Percentiles rank a stretch among this genome's conserved stretches.
phyloP scores from a whole-genome alignment of 805 yeast genomes.

The Myxozyma melibiosi region DNA sequence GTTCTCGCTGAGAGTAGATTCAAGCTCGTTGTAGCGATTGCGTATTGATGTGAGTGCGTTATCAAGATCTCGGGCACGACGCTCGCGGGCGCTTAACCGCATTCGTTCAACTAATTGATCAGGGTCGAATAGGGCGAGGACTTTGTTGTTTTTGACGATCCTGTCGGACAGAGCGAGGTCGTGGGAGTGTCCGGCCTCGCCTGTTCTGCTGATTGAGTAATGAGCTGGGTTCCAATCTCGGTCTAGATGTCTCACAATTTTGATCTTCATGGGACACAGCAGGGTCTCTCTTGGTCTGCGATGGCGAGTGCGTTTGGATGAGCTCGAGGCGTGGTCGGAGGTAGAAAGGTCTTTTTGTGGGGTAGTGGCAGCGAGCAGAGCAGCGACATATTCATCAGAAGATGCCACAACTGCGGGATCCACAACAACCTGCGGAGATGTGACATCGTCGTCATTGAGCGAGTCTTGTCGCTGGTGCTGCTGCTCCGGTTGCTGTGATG shows the following conservation, averaged over 20 bases:
- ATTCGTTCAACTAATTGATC: conserved; percentile 10
- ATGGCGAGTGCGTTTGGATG: conserved; percentile 16
- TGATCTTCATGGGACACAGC: conserved; percentile 21
- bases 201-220: conserved; percentile 16
- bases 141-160: conserved; percentile 22
- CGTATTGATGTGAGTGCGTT: conserved; percentile 1
- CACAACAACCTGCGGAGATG: background rate
- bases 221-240: conserved; percentile 18
- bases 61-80: conserved; percentile 21
- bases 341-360: background rate
- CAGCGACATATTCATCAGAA: conserved; percentile 10
- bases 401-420: conserved; percentile 12
- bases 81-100: conserved; percentile 18
- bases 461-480: background rate
- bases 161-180: conserved; percentile 22
- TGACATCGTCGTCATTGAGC: background rate
- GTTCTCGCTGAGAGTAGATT: background rate
- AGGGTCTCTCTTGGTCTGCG: conserved; percentile 24
- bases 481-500: conserved; percentile 1
- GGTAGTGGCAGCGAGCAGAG: conserved; percentile 4
- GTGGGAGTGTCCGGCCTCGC: conserved; percentile 20
- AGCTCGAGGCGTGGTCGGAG: background rate
- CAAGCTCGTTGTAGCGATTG: conserved; percentile 14
- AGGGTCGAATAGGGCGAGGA: conserved; percentile 20
- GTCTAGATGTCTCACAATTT: conserved; percentile 18